Conservation (phyloP, 306 rosid species). For the Hippophae rhamnoides region DNA sequence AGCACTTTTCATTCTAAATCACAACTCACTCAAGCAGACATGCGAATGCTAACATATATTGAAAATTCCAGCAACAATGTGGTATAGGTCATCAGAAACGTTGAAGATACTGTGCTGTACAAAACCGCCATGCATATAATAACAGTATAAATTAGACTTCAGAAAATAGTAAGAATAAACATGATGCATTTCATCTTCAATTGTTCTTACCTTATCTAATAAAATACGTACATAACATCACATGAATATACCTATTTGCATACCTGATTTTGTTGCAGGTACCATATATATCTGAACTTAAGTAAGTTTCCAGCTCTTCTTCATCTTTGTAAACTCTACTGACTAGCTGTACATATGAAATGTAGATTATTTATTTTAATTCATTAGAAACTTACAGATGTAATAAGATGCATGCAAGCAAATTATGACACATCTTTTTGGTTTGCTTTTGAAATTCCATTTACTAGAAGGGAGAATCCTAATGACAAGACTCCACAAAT, state of each 20-base stretch:
- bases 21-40: conserved; percentile 1
- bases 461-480: no score
- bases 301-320: conserved; percentile 68
- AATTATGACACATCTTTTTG: background rate
- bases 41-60: no score
- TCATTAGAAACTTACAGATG: conserved; percentile 11
- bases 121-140: no score
- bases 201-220: no score
- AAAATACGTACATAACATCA: background rate
- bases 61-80: no score
- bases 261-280: conserved; percentile 54
- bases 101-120: no score
- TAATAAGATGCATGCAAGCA: conserved; percentile 8
- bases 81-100: no score
- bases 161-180: no score
- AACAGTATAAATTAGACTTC: no score
- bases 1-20: background rate
- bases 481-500: no score
- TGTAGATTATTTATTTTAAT: conserved; percentile 19
- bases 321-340: conserved; percentile 73
- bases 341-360: conserved; percentile 46
- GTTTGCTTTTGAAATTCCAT: background rate
- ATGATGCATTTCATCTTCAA: no score
- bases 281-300: conserved; percentile 68
- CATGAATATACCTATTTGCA: conserved; percentile 20